Conservation (phyloP, 2,329 filamentous ascomycete species). For the Lecanicillium sp. region DNA sequence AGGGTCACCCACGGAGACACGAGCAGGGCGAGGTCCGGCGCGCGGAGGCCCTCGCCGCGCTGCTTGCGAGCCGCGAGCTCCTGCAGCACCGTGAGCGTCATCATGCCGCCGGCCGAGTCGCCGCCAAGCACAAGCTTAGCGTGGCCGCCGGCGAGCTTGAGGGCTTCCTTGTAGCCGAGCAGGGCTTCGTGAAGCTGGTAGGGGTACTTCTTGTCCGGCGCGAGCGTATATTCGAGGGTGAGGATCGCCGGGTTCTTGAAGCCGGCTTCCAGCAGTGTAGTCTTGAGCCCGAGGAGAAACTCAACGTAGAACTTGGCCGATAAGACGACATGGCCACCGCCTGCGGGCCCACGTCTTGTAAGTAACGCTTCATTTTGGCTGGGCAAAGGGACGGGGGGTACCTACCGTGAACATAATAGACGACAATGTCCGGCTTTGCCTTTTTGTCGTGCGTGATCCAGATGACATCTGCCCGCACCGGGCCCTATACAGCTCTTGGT, state of each 20-base stretch:
- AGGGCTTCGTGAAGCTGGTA: constrained; percentile 64
- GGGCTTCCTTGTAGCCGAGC: constrained; percentile 62
- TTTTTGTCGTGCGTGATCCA: constrained; percentile 60
- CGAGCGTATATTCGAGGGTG: constrained; percentile 71
- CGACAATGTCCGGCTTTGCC: constrained; percentile 59
- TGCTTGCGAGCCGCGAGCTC: constrained; percentile 42
- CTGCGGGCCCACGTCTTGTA: constrained; percentile 32
- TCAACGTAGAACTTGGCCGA: constrained; percentile 81
- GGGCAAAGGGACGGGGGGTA: too few relatives aligned
- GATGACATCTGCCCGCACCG: constrained; percentile 48
- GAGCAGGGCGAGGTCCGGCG: constrained; percentile 52
- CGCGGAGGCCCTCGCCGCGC: constrained; percentile 13
- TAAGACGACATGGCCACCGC: constrained; percentile 77
- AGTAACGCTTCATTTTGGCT: background rate
- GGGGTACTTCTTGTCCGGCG: constrained; percentile 66
- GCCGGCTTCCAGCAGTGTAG: constrained; percentile 54
- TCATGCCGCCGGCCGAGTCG: constrained; percentile 72
- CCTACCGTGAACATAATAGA: constrained; percentile 76
- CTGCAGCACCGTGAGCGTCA: constrained; percentile 66
- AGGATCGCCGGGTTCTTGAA: constrained; percentile 73
- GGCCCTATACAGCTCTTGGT: constrained; percentile 18
- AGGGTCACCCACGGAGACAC: constrained; percentile 78
- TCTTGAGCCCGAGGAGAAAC: constrained; percentile 67
- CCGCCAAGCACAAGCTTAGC: constrained; percentile 63
- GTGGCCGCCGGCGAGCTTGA: constrained; percentile 49